Conservation (phyloP, 768 basidiomycete genomes). For the Xerocomus brunneocitrinus region DNA sequence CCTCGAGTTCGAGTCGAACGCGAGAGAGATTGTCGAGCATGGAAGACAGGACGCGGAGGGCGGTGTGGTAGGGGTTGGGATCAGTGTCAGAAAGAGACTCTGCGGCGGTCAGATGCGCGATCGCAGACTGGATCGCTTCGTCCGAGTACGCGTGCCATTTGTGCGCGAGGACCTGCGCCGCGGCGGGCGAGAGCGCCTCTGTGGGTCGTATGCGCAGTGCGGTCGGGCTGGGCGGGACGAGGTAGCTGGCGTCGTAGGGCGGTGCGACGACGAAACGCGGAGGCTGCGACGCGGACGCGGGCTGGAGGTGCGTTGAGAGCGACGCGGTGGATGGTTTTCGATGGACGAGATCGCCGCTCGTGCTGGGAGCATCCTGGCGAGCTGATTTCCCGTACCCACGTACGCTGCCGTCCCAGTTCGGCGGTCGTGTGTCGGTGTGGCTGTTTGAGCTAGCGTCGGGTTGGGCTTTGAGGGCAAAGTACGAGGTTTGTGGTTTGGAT, state of each 20-base stretch:
- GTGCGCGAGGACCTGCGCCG: constrained; percentile 54
- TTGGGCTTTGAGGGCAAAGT: constrained; percentile 46
- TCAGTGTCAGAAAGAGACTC: constrained; percentile 46
- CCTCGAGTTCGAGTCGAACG: constrained; percentile 61
- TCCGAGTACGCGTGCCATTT: constrained; percentile 79
- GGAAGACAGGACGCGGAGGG: constrained; percentile 65
- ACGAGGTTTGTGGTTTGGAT: constrained; percentile 41
- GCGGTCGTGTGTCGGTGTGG: constrained; percentile 6
- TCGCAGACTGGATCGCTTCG: constrained; percentile 61
- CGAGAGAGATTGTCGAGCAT: constrained; percentile 57
- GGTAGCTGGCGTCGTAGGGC: constrained; percentile 27
- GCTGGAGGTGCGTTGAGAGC: constrained; percentile 41
- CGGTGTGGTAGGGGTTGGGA: constrained; percentile 59
- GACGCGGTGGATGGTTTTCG: constrained; percentile 34
- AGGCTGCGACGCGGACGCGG: constrained; percentile 20
- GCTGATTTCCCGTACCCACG: constrained; percentile 47
- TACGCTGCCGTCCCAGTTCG: constrained; percentile 51
- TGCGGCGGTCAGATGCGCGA: constrained; percentile 44
- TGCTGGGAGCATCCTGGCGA: constrained; percentile 7
- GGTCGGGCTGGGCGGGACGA: constrained; percentile 36
- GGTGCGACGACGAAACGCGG: constrained; percentile 42
- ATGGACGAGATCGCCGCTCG: constrained; percentile 7
- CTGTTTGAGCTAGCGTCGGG: constrained; percentile 20
- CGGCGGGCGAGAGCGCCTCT: constrained; percentile 22
- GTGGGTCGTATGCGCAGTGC: constrained; percentile 13